Evolutionary conservation across 1,139 yeast genomes (phyloP).

Genomic region (Blastobotrys persicus): DNA sequence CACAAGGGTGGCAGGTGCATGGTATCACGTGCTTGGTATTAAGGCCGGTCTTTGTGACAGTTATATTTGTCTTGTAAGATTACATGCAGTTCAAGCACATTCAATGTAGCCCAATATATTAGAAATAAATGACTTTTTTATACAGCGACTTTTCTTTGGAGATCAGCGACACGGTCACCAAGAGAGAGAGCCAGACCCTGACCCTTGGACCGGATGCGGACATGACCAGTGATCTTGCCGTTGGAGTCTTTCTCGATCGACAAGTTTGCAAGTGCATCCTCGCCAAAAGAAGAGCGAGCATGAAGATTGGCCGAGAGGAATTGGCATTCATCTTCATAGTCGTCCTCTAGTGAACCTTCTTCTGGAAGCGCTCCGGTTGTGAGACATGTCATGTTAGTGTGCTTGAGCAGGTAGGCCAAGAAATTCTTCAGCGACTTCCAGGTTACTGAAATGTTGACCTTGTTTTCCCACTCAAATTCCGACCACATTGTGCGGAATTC

Average conservation of each 20-base stretch:
- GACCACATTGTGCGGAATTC: slow-evolving; percentile 98
- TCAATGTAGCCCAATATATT: no score
- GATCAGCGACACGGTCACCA: slow-evolving; percentile 84
- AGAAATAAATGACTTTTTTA: no score
- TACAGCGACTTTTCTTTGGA: slow-evolving; percentile 28
- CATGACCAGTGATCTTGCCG: slow-evolving; percentile 88
- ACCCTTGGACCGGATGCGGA: slow-evolving; percentile 95
- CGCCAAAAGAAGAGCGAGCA: slow-evolving; percentile 93
- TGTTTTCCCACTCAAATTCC: slow-evolving; percentile 99
- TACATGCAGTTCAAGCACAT: no score
- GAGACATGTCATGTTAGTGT: slow-evolving; percentile 91
- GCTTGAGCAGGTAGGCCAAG: slow-evolving; percentile 70
- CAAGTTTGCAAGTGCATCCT: slow-evolving; percentile 93
- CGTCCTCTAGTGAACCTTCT: slow-evolving; percentile 30
- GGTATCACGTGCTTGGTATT: no score
- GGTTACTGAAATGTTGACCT: slow-evolving; percentile 80
- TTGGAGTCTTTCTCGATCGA: slow-evolving; percentile 77
- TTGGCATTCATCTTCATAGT: slow-evolving; percentile 80
- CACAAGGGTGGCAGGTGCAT: no score
- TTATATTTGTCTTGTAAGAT: no score
- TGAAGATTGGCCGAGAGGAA: slow-evolving; percentile 93
- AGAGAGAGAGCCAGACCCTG: slow-evolving; percentile 94
- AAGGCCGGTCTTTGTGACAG: no score
- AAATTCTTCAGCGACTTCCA: slow-evolving; percentile 71
- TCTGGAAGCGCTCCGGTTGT: slow-evolving; percentile 76